A percentile compares a stretch with the other conserved stretches of the same genome.
Evolutionary conservation across 2,329 filamentous ascomycete species (phyloP).

Genomic region (Talaromyces pinophilus): DNA sequence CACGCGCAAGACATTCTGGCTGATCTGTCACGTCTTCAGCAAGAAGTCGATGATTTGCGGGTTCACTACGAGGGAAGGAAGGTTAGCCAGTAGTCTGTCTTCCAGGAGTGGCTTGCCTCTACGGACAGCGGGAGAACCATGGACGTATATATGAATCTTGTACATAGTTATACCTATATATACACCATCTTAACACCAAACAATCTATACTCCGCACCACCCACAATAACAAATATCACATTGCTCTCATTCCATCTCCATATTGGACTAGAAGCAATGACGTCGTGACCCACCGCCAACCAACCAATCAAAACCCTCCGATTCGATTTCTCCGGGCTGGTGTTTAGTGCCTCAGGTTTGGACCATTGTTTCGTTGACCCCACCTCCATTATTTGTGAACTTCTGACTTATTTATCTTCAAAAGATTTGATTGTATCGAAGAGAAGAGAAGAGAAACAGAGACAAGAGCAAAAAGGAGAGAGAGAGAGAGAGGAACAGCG

Average conservation of each 20-base stretch:
- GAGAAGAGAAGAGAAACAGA: neutral
- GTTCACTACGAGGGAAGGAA: constrained; percentile 42
- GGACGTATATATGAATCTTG: neutral
- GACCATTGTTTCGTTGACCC: constrained; percentile 1
- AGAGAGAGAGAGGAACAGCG: neutral
- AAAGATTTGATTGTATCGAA: neutral
- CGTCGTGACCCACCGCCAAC: neutral
- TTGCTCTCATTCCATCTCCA: neutral
- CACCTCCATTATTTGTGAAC: neutral
- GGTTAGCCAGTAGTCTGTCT: constrained; percentile 28
- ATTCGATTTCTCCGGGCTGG: neutral
- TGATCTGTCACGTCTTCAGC: constrained; percentile 69
- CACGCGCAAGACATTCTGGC: constrained; percentile 65
- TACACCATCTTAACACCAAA: neutral
- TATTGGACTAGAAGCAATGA: neutral
- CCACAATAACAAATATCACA: neutral
- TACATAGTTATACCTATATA: constrained; percentile 3
- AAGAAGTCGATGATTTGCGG: constrained; percentile 67
- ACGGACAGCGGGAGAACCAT: constrained; percentile 4
- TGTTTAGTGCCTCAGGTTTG: neutral
- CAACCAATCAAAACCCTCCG: neutral
- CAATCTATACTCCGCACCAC: neutral
- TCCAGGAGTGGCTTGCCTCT: neutral
- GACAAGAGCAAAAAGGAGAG: neutral
- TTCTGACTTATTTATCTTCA: neutral